These are phyloP conservation scores for Takashimella koratensis DNA, from an alignment of 1,284 basidiomycete genomes.

Conservation along the genomic window DNA sequence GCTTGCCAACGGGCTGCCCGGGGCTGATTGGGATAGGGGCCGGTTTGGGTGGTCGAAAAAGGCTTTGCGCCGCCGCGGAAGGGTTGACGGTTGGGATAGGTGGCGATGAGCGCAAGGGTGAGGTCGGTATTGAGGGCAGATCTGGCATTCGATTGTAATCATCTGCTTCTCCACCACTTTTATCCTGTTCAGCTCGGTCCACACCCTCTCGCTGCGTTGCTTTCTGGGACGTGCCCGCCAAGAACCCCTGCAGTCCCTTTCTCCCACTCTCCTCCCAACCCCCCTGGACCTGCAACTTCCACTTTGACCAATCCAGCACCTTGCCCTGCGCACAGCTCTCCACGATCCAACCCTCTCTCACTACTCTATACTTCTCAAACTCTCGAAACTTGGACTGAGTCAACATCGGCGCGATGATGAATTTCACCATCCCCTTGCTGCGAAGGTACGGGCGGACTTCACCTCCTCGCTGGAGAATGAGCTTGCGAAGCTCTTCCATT, in stretches of 20 bases:
- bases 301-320: constrained; percentile 52
- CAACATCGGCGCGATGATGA: constrained; percentile 83
- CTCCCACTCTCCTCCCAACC: constrained; percentile 31
- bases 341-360: constrained; percentile 79
- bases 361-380: constrained; percentile 84
- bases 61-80: not conserved
- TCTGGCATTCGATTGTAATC: constrained; percentile 5
- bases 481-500: constrained; percentile 72
- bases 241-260: constrained; percentile 37
- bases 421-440: constrained; percentile 40
- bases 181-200: constrained; percentile 4
- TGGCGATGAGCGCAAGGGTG: not conserved
- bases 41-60: not conserved
- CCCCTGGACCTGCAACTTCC: constrained; percentile 35
- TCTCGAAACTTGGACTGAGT: constrained; percentile 85
- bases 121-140: not conserved
- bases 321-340: constrained; percentile 64
- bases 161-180: constrained; percentile 6
- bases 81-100: not conserved
- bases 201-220: constrained; percentile 1
- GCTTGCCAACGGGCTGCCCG: constrained; percentile 7
- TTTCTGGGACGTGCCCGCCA: constrained; percentile 12
- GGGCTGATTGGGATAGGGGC: constrained; percentile 24
- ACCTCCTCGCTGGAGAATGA: constrained; percentile 81
- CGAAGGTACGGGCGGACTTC: constrained; percentile 60